Base-by-base conservation (phyloP, 257 asterid species). In the Fraxinus anomala region DNA sequence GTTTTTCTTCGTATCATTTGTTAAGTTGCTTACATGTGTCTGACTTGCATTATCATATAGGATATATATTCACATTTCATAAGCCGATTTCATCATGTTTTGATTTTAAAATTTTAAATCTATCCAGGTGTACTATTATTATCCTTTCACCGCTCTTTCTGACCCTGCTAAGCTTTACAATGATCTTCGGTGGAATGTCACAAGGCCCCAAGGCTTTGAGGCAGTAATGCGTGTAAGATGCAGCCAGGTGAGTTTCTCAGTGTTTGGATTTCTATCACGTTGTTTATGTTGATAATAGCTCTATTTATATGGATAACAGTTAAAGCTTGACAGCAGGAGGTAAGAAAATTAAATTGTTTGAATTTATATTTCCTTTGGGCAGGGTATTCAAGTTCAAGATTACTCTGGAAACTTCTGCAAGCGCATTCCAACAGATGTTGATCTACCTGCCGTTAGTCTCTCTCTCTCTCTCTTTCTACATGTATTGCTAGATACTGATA, bases 151-250 rank as follows among this genome's bases (percentile, higher is more conserved):
- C 69, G 98, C 97, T 77, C 86, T 91, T 77, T 91, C 98, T 78
- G 99, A 96, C 86, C 79, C 97, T 68, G 88, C 99, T 75, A 96
- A 96, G 88, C 97, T 96, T 63, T 90, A 88, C 88, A 96, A 96
- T 83, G 99, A 96, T 88, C 97, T 96, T 42, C 97, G 99, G 68
- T 96, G 99, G 99, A 96, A 93, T 80, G 94, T 96, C 79, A 90
- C 93, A 19, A 92, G 99, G 87, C 97, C 98, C 21, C 98, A 96
- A 88, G 99, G 98, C 69, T 92, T 92, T 84, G 99, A 96, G 87
- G 97, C 99, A 23, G 99, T 96, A 77, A 96, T 96, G 99, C 99
- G 98, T 83, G 98, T 96, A 77, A 90, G 99, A 85, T 92, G 99
- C 91, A 96, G 99, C 89, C 93, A 90, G 93, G 99, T 92, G 83